These are phyloP conservation scores for Asterochloris erici DNA, from an alignment of 139 green algal genomes.

Conservation along the genomic window DNA sequence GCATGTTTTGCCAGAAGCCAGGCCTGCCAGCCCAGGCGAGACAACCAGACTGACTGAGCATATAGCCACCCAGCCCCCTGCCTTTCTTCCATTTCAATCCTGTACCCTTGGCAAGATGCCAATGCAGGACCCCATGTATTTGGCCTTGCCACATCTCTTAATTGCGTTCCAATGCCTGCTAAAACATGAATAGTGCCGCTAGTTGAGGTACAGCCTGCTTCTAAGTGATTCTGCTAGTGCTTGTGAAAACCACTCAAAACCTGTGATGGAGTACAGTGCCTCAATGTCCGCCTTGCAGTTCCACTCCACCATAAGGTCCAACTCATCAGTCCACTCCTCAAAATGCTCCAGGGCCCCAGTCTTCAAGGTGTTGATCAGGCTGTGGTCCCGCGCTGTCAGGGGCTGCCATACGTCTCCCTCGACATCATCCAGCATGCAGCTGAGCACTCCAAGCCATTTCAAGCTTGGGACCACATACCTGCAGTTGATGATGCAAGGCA, in stretches of 20 bases:
- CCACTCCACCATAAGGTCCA: conserved; percentile 41
- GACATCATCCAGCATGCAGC: conserved; percentile 48
- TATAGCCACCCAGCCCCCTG: too few relatives aligned
- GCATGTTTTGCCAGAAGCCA: too few relatives aligned
- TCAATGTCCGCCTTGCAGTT: conserved; percentile 62
- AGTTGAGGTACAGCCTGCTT: too few relatives aligned
- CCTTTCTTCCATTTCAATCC: too few relatives aligned
- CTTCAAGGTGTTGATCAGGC: conserved; percentile 31
- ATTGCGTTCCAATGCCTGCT: too few relatives aligned
- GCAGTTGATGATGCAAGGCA: background rate
- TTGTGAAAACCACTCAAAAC: conserved; percentile 14
- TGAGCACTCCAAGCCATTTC: conserved; percentile 69
- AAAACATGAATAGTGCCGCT: too few relatives aligned
- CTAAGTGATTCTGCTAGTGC: background rate
- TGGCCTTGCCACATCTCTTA: too few relatives aligned
- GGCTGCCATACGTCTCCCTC: conserved; percentile 40
- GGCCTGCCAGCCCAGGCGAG: too few relatives aligned
- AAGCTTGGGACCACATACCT: conserved; percentile 59
- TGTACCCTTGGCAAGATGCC: too few relatives aligned
- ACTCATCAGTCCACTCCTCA: conserved; percentile 35
- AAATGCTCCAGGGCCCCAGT: conserved; percentile 11
- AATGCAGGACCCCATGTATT: too few relatives aligned
- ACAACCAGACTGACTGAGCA: too few relatives aligned
- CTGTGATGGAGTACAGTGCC: conserved; percentile 40
- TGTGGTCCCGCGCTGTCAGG: conserved; percentile 33